Conservation (phyloP, 257 asterid genomes). For the Haberlea rhodopensis region DNA sequence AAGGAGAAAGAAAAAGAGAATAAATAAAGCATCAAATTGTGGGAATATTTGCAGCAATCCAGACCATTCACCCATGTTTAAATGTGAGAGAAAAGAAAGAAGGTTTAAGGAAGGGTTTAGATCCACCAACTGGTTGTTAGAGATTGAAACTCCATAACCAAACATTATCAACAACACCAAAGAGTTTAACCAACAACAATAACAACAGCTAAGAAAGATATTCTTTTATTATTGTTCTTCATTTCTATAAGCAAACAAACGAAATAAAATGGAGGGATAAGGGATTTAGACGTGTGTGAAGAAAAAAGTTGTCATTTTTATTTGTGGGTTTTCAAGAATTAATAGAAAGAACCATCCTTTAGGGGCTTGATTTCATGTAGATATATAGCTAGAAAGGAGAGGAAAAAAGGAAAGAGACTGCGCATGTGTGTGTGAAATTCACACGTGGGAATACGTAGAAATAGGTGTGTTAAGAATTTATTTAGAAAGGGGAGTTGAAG, state of each 20-base stretch:
- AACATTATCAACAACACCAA: constrained; percentile 55
- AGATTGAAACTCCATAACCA: constrained; percentile 89
- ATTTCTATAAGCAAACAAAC: constrained; percentile 28
- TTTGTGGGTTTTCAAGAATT: constrained; percentile 33
- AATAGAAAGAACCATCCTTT: constrained; percentile 28
- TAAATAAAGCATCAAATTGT: neutral
- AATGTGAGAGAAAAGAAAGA: constrained; percentile 26
- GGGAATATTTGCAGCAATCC: constrained; percentile 39
- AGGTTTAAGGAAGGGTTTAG: constrained; percentile 68
- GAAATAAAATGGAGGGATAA: constrained; percentile 21
- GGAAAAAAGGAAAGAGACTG: constrained; percentile 22
- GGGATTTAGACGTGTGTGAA: constrained; percentile 16
- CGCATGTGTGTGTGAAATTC: constrained; percentile 30
- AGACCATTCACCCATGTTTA: constrained; percentile 38
- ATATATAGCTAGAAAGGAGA: constrained; percentile 32
- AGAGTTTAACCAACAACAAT: constrained; percentile 41
- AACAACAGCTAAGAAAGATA: constrained; percentile 26
- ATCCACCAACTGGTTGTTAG: constrained; percentile 98
- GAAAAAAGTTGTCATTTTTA: constrained; percentile 30
- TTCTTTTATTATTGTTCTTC: constrained; percentile 10
- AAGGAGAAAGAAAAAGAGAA: neutral
- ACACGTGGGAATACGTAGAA: constrained; percentile 76
- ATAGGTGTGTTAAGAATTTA: constrained; percentile 28
- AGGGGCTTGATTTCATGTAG: constrained; percentile 36
- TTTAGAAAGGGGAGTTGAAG: constrained; percentile 38